Evolutionary conservation across 805 yeast genomes (phyloP), one percentile per base, ranked within the genome.

Genomic region (Starmerella powellii): DNA sequence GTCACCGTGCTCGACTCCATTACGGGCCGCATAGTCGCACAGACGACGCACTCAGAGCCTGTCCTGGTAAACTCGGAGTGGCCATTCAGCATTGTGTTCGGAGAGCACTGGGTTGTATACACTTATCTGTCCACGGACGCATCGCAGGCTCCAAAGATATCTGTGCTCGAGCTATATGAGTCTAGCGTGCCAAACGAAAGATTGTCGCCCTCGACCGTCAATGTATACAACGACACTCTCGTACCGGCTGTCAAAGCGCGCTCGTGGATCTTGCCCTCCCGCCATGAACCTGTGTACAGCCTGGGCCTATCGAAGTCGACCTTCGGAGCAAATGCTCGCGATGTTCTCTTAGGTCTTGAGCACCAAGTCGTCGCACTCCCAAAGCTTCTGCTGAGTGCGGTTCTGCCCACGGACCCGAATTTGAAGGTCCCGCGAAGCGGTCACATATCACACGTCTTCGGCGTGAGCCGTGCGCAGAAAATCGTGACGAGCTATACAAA

Each of bases 91-190:
- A 53, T 84, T 21, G 66, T 76, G 1, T 71, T 76, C 59, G 91
- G 85, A 37, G 97, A 88, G 56, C 76, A 87, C 61, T 88, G 91
- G 82, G 64, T 85, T 15, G 68, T 83, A 10, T 79, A 81, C 55
- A 65, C 87, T 0, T 78, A 74, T 52, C 73, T 69, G 55, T 70
- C 77, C 42, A 42, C 34, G 4, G 50, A 47, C 15, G 78, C 78
- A 10, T 57, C 66, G 17, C 68, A 74, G 3, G 72, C 72, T 26
- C 71, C 73, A 38, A 72, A 78, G 52, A 55, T 91, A 12, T 74
- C 70, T 13, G 85, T 81, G 3, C 64, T 84, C 53, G 96, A 91
- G 57, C 60, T 91, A 31, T 91, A 75, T 60, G 93, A 84, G 54
- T 76, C 85, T 1, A 55, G 65, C 12, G 59, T 55, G 3, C 74